A percentile compares a stretch with the other conserved stretches of the same genome.
phyloP scores from a whole-genome alignment of 805 yeast species.

The Saturnispora zaruensis region DNA sequence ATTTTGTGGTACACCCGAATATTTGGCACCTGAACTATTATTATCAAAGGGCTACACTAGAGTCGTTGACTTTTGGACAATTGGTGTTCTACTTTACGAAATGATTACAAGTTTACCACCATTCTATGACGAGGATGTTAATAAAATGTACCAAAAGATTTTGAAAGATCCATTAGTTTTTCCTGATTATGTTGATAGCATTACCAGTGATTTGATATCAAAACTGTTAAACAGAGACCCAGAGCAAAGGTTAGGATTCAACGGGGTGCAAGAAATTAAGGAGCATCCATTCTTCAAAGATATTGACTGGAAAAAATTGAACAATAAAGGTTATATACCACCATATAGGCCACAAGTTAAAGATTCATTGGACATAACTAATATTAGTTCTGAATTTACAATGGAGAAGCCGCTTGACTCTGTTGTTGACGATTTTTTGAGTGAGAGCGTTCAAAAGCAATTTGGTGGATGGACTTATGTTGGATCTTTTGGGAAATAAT shows the following conservation, averaged over 20 bases:
- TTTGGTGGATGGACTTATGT: conserved; percentile 99
- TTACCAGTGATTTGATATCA: conserved; percentile 72
- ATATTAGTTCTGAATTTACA: conserved; percentile 89
- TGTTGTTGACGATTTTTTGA: conserved; percentile 84
- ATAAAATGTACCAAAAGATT: conserved; percentile 90
- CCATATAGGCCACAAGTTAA: conserved; percentile 91
- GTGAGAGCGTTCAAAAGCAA: conserved; percentile 94
- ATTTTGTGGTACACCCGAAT: conserved; percentile 97
- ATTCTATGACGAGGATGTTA: conserved; percentile 88
- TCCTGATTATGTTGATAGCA: conserved; percentile 79
- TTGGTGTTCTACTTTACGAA: conserved; percentile 87
- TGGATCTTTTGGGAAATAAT: conserved; percentile 34
- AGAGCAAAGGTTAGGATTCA: conserved; percentile 58
- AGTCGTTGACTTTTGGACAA: conserved; percentile 98
- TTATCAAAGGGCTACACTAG: conserved; percentile 92
- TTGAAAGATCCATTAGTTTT: conserved; percentile 81
- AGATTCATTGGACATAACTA: conserved; percentile 81
- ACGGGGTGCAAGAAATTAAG: conserved; percentile 80
- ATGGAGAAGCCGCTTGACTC: conserved; percentile 90
- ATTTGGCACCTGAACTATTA: conserved; percentile 88
- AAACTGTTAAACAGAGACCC: conserved; percentile 84
- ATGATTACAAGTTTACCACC: conserved; percentile 98
- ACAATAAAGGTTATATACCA: conserved; percentile 83
- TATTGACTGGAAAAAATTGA: conserved; percentile 80
- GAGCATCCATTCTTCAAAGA: conserved; percentile 79